phyloP scores from a whole-genome alignment of 768 basidiomycete genomes.

The Rhizopogon sp. region DNA sequence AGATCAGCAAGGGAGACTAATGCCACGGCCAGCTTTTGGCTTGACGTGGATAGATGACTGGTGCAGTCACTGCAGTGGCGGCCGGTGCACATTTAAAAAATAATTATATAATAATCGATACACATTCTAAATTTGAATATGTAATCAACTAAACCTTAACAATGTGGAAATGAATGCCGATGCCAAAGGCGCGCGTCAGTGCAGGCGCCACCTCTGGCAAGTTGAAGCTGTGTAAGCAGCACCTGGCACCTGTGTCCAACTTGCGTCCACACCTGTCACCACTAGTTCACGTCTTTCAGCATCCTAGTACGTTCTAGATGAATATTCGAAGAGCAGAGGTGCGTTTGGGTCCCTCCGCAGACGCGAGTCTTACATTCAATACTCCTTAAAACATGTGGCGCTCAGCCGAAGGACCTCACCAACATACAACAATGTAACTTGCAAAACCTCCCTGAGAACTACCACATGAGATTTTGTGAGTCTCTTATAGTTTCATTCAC shows the following conservation, averaged over 20 bases:
- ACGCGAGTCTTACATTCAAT: neutral
- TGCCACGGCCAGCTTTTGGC: too few species aligned
- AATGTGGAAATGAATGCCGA: too few species aligned
- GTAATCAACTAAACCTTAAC: too few species aligned
- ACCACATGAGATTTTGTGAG: slow-evolving; percentile 29
- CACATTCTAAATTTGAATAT: too few species aligned
- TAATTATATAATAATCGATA: too few species aligned
- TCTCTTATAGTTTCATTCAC: neutral
- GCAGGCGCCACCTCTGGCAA: neutral
- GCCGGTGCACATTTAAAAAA: too few species aligned
- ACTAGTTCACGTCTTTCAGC: neutral
- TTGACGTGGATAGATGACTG: too few species aligned
- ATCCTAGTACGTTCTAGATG: slow-evolving; percentile 9
- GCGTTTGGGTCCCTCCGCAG: neutral
- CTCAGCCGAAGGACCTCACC: slow-evolving; percentile 41
- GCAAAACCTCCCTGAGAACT: slow-evolving; percentile 49
- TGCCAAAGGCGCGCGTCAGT: too few species aligned
- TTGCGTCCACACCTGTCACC: too few species aligned
- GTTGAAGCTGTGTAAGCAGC: neutral
- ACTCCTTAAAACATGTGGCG: neutral
- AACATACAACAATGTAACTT: slow-evolving; percentile 48
- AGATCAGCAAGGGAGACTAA: too few species aligned
- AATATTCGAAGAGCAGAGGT: slow-evolving; percentile 27
- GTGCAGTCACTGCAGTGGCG: too few species aligned
- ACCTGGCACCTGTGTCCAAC: neutral